phyloP scores from a whole-genome alignment of 495 filamentous ascomycete genomes.

The Xeromyces bisporus region DNA sequence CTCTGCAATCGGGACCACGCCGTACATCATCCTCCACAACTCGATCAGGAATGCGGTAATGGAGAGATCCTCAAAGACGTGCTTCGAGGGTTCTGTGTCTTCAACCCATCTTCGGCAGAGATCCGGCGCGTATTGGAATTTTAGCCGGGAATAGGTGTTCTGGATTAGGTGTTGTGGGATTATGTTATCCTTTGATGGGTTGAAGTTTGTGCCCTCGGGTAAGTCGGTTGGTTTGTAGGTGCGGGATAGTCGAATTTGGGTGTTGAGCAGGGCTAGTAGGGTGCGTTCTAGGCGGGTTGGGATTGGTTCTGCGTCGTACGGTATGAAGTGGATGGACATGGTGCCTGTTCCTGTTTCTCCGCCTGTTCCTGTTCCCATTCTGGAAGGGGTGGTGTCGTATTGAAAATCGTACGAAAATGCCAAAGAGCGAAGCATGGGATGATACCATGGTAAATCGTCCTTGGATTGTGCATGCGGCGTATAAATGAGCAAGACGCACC shows the following conservation, averaged over 20 bases:
- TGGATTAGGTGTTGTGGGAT: slow-evolving; percentile 58
- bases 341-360: slow-evolving; percentile 6
- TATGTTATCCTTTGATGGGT: slow-evolving; percentile 48
- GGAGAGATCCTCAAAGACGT: slow-evolving; percentile 87
- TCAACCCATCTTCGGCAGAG: slow-evolving; percentile 65
- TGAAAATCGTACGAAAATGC: slow-evolving; percentile 55
- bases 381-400: background rate
- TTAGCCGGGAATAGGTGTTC: slow-evolving; percentile 67
- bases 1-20: slow-evolving; percentile 11
- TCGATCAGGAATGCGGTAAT: slow-evolving; percentile 90
- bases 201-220: slow-evolving; percentile 25
- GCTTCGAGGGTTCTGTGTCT: slow-evolving; percentile 70
- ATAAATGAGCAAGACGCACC: slow-evolving; percentile 51
- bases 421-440: slow-evolving; percentile 54
- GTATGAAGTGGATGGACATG: slow-evolving; percentile 16
- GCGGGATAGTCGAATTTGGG: slow-evolving; percentile 61
- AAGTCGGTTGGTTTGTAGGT: slow-evolving; percentile 34
- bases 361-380: background rate
- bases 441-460: slow-evolving; percentile 66
- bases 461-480: slow-evolving; percentile 48
- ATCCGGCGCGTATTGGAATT: slow-evolving; percentile 49
- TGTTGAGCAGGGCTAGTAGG: slow-evolving; percentile 48
- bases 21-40: slow-evolving; percentile 80
- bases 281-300: slow-evolving; percentile 47
- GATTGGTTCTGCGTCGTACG: slow-evolving; percentile 13